phyloP scores from a whole-genome alignment of 495 filamentous ascomycete species.

The Terfezia boudieri region DNA sequence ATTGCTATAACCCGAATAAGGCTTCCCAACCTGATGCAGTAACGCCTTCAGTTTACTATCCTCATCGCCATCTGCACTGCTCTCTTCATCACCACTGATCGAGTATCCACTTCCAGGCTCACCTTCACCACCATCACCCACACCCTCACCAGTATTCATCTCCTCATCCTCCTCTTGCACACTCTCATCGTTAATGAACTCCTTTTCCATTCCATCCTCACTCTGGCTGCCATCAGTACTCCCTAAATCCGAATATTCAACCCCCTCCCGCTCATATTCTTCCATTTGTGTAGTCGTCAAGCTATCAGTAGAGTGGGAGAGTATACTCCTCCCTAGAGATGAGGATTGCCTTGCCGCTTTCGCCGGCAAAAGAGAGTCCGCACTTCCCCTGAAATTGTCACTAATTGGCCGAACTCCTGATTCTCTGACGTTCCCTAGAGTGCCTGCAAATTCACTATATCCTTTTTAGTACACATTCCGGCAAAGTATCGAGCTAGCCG shows the following conservation, averaged over 20 bases:
- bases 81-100: slow-evolving; percentile 19
- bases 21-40: not conserved
- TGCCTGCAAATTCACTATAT: not conserved
- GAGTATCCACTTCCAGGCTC: slow-evolving; percentile 15
- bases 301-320: not conserved
- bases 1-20: not conserved
- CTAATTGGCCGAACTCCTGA: not conserved
- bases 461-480: not conserved
- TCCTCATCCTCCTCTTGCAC: not conserved
- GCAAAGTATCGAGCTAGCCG: too few species aligned
- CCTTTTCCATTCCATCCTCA: not conserved
- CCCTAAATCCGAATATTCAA: not conserved
- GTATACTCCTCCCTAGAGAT: not conserved
- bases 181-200: not conserved
- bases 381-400: not conserved
- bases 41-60: slow-evolving; percentile 27
- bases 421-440: not conserved
- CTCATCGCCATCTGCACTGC: slow-evolving; percentile 24
- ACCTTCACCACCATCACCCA: not conserved
- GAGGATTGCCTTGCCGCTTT: not conserved
- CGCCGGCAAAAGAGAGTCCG: not conserved
- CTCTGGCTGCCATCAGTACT: not conserved
- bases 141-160: too few species aligned
- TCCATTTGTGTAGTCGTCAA: not conserved
- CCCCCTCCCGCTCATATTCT: not conserved